A percentile compares a stretch with the other conserved stretches of the same genome.
These are phyloP conservation scores for Blastomyces parvus DNA, from an alignment of 2,329 filamentous ascomycete genomes.

Conservation along the genomic window DNA sequence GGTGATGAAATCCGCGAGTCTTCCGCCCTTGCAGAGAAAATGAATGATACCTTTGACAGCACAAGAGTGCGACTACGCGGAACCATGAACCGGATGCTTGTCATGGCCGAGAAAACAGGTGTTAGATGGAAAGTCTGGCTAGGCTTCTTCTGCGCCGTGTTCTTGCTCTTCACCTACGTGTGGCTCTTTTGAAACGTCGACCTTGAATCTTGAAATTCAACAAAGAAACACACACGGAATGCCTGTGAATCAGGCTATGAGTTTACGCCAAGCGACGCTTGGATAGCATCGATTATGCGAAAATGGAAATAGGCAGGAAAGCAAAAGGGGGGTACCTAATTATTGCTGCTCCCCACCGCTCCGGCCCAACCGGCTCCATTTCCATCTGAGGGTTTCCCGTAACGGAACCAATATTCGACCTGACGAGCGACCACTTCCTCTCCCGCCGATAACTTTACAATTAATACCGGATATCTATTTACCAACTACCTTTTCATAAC, in stretches of 20 bases:
- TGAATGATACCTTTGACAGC: conserved; percentile 89
- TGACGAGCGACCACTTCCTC: background rate
- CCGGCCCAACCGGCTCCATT: background rate
- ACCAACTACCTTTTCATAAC: background rate
- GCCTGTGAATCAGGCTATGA: background rate
- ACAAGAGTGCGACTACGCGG: conserved; percentile 71
- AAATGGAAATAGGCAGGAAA: background rate
- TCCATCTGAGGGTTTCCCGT: background rate
- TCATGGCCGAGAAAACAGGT: conserved; percentile 92
- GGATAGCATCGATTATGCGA: background rate
- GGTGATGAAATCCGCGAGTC: conserved; percentile 92
- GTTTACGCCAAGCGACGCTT: background rate
- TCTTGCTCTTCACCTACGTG: conserved; percentile 79
- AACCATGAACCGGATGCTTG: conserved; percentile 93
- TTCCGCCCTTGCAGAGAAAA: conserved; percentile 78
- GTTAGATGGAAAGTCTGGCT: conserved; percentile 94
- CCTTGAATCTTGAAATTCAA: background rate
- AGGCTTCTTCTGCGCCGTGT: conserved; percentile 73
- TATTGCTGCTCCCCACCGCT: background rate
- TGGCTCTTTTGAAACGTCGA: conserved; percentile 62
- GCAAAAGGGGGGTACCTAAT: background rate
- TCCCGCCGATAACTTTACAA: background rate
- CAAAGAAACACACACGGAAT: background rate
- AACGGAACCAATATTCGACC: background rate
- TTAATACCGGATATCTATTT: background rate